Conservation (phyloP, 495 filamentous ascomycete genomes). For the Tuber calosporum region DNA sequence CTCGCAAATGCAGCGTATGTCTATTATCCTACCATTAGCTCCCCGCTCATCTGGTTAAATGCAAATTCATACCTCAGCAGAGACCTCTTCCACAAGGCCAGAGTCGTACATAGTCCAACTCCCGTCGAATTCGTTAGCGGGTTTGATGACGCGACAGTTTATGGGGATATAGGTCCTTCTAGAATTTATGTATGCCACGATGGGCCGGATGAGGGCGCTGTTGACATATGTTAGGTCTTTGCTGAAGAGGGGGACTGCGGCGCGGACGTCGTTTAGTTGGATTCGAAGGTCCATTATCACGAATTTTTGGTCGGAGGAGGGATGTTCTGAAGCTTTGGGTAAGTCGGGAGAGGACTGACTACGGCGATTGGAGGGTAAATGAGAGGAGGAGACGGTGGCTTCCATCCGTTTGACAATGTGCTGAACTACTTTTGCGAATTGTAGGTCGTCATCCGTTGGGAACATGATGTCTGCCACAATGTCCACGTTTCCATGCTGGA, state of each 20-base stretch:
- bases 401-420: constrained; percentile 93
- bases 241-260: constrained; percentile 85
- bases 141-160: constrained; percentile 87
- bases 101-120: constrained; percentile 93
- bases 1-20: constrained; percentile 86
- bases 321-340: constrained; percentile 15
- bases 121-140: constrained; percentile 79
- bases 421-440: constrained; percentile 81
- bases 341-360: constrained; percentile 33
- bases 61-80: constrained; percentile 61
- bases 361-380: constrained; percentile 40
- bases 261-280: constrained; percentile 84
- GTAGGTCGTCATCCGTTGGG: constrained; percentile 74
- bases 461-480: constrained; percentile 94
- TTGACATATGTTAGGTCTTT: constrained; percentile 87
- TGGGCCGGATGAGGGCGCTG: constrained; percentile 86
- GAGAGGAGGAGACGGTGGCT: constrained; percentile 74
- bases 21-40: constrained; percentile 43
- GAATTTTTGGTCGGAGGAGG: constrained; percentile 23
- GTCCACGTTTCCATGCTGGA: constrained; percentile 90
- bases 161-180: constrained; percentile 89
- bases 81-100: constrained; percentile 91
- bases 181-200: constrained; percentile 98
- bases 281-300: constrained; percentile 71
- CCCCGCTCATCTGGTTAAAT: neutral